Evolutionary conservation across 306 rosid species (phyloP).

Genomic region (Quillaja saponaria): DNA sequence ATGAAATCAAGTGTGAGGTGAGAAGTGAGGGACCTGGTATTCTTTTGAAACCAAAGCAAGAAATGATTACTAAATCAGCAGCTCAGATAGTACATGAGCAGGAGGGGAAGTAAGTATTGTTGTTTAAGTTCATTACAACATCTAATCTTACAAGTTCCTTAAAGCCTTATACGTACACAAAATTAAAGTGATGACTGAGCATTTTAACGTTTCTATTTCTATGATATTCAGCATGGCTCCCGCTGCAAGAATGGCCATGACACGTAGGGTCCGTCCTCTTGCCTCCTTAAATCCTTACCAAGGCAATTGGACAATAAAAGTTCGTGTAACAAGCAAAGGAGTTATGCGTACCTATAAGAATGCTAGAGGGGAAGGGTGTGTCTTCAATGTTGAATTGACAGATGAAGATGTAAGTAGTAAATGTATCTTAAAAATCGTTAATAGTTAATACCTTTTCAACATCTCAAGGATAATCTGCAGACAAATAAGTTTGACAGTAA

Average conservation of each 20-base stretch:
- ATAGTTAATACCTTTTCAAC: too few species aligned
- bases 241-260: constrained; percentile 81
- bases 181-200: too few species aligned
- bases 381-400: constrained; percentile 89
- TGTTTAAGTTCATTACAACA: neutral
- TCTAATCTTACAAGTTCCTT: neutral
- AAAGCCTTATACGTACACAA: neutral
- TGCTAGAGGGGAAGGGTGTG: constrained; percentile 92
- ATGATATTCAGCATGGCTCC: constrained; percentile 62
- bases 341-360: constrained; percentile 77
- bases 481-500: neutral
- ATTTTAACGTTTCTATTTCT: neutral
- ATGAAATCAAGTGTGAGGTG: constrained; percentile 31
- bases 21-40: constrained; percentile 48
- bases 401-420: constrained; percentile 90
- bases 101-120: constrained; percentile 56
- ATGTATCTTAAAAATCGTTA: too few species aligned
- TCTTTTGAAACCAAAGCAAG: constrained; percentile 69
- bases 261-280: constrained; percentile 85
- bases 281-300: constrained; percentile 89
- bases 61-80: constrained; percentile 70
- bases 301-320: constrained; percentile 90
- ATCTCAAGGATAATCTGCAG: too few species aligned
- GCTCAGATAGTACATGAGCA: constrained; percentile 89
- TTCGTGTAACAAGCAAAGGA: constrained; percentile 89